These are phyloP conservation scores for Metarhizium rileyi DNA, from an alignment of 2,329 filamentous ascomycete species.

Conservation along the genomic window DNA sequence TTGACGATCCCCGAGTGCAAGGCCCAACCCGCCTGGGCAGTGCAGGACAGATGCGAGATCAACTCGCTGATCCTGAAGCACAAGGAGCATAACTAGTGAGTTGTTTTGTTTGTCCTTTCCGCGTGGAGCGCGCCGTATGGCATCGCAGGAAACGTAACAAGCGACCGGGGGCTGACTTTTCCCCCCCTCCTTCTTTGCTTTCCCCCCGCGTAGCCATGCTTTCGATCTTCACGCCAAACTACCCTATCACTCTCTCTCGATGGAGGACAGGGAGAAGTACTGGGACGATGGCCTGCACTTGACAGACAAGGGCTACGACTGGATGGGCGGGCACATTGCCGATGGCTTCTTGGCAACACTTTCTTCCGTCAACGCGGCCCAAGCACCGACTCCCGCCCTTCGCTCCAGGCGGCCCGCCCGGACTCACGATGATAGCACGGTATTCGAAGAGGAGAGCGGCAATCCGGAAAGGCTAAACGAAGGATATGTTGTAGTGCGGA, in stretches of 20 bases:
- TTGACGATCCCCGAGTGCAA: constrained; percentile 51
- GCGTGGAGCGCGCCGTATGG: too few species aligned
- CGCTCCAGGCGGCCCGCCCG: constrained; percentile 14
- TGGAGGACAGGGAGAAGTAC: constrained; percentile 35
- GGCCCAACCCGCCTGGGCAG: constrained; percentile 17
- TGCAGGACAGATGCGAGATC: constrained; percentile 30
- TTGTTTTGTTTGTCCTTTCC: neutral
- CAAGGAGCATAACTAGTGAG: constrained; percentile 42
- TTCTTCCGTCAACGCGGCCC: neutral
- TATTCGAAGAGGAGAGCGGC: constrained; percentile 41
- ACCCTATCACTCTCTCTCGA: constrained; percentile 41
- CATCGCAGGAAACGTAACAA: too few species aligned
- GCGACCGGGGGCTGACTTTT: constrained; percentile 7
- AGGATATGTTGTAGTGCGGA: constrained; percentile 45
- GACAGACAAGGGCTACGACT: constrained; percentile 47
- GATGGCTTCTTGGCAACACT: constrained; percentile 31
- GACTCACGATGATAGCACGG: constrained; percentile 28
- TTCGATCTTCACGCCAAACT: constrained; percentile 47
- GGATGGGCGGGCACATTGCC: constrained; percentile 50
- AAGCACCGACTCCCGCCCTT: neutral
- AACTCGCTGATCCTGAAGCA: constrained; percentile 45
- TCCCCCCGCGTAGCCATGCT: constrained; percentile 30
- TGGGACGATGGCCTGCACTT: constrained; percentile 57
- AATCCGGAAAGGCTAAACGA: constrained; percentile 35
- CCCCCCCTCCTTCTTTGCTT: neutral